Evolutionary conservation across 345 rosid genomes (phyloP), one percentile per base, ranked within the genome.

Genomic region (Euphorbia lathyris): DNA sequence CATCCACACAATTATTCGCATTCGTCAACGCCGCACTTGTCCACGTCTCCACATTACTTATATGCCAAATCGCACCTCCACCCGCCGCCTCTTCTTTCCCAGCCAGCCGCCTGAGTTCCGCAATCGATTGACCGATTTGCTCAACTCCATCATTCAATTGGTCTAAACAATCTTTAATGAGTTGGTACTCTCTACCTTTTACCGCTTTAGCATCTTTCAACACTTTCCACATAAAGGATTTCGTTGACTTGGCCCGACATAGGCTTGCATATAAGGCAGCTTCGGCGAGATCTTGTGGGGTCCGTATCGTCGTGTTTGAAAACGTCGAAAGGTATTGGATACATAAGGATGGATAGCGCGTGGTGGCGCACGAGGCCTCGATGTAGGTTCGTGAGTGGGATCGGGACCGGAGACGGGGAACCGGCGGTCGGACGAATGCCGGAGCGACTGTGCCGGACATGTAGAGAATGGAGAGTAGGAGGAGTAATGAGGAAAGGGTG

Each of bases 11-110:
- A 38, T 75, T 69, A 66, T 62, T 79, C 4, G 96, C 87, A 72
- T 91, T 93, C 0, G 97, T 87, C 25, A 87, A 68, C 40, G 98
- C 96, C 5, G 90, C 78, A 70, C 93, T 82, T 7, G 88, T 79
- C 97, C 97, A 94, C 13, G 90, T 76, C 69, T 91, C 83, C 7
- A 91, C 78, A 69, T 87, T 91, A 63, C 82, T 83, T 10, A 83
- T 66, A 78, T 81, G 97, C 86, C 83, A 87, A 59, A 78, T 60
- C 0, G 78, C 69, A 57, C 82, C 80, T 8, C 67, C 78, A 0
- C 47, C 77, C 23, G 72, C 52, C 0, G 60, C 47, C 61, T 65
- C 61, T 9, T 48, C 26, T 22, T 68, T 58, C 9, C 23, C 51
- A 30, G 17, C 76, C 27, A 89, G 62, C 17, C 85, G 74, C 23